Conservation (phyloP, 129 eudicot genomes). For the Saposhnikovia divaricata region DNA sequence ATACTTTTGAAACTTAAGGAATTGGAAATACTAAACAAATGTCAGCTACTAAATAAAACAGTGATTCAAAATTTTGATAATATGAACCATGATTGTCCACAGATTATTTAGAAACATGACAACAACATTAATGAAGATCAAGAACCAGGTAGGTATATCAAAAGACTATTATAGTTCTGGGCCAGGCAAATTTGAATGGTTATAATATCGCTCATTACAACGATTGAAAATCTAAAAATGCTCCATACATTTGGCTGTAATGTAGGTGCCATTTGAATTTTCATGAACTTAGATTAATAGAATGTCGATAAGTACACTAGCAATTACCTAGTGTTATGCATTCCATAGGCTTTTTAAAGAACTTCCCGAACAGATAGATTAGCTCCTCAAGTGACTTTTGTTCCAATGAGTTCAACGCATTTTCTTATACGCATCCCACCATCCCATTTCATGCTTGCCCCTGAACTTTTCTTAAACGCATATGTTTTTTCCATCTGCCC, state of each 20-base stretch:
- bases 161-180: not conserved
- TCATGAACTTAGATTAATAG: not conserved
- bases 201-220: not conserved
- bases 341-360: conserved; percentile 84
- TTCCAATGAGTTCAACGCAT: conserved; percentile 89
- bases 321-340: conserved; percentile 85
- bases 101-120: not conserved
- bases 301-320: conserved; percentile 2
- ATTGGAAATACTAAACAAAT: not conserved
- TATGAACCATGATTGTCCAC: not conserved
- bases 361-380: conserved; percentile 81
- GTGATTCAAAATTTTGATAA: not conserved
- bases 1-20: not conserved
- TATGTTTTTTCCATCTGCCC: too few relatives aligned
- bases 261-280: not conserved
- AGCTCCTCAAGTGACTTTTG: conserved; percentile 96
- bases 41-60: not conserved
- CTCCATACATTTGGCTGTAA: not conserved
- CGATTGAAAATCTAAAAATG: not conserved
- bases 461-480: too few relatives aligned
- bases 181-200: not conserved
- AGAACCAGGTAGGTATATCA: conserved; percentile 2
- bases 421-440: too few relatives aligned
- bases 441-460: too few relatives aligned
- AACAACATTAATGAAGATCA: not conserved